Percentiles rank a stretch among this genome's conserved stretches.
Evolutionary conservation across 2,329 filamentous ascomycete species (phyloP).

Genomic region (Grosmannia clavigera): DNA sequence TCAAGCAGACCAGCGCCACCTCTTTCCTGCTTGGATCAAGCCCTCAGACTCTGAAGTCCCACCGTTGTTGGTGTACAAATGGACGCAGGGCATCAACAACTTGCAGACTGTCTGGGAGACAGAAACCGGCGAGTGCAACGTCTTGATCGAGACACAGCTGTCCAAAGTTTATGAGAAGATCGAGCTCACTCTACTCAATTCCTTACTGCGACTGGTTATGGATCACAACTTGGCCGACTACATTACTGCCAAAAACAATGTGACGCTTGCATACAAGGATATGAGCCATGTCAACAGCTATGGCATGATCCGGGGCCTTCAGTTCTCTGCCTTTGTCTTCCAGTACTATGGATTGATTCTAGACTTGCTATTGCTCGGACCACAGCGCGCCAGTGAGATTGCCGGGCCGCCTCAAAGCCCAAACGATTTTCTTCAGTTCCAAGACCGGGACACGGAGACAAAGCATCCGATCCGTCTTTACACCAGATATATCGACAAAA

Average conservation of each 20-base stretch:
- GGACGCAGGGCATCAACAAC: conserved; percentile 99
- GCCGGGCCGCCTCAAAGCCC: conserved; percentile 86
- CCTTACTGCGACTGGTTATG: conserved; percentile 89
- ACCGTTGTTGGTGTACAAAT: conserved; percentile 90
- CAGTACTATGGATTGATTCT: conserved; percentile 96
- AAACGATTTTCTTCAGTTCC: conserved; percentile 96
- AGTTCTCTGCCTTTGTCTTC: conserved; percentile 98
- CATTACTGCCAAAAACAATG: conserved; percentile 98
- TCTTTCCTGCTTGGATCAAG: conserved; percentile 99
- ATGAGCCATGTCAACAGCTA: conserved; percentile 99
- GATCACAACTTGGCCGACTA: conserved; percentile 98
- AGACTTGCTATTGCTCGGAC: conserved; percentile 78
- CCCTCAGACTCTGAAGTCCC: conserved; percentile 97
- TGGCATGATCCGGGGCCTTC: conserved; percentile 92
- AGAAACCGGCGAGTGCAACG: conserved; percentile 89
- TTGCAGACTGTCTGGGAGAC: conserved; percentile 90
- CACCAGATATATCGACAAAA: conserved; percentile 93
- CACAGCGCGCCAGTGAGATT: conserved; percentile 95
- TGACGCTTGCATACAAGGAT: conserved; percentile 97
- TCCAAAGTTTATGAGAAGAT: conserved; percentile 99
- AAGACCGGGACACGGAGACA: conserved; percentile 81
- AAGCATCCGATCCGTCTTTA: conserved; percentile 96
- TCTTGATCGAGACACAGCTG: conserved; percentile 94
- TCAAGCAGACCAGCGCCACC: conserved; percentile 89
- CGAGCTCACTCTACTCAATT: conserved; percentile 88